Evolutionary conservation across 2,329 filamentous ascomycete species (phyloP).

Genomic region (Aspergillus sp.): DNA sequence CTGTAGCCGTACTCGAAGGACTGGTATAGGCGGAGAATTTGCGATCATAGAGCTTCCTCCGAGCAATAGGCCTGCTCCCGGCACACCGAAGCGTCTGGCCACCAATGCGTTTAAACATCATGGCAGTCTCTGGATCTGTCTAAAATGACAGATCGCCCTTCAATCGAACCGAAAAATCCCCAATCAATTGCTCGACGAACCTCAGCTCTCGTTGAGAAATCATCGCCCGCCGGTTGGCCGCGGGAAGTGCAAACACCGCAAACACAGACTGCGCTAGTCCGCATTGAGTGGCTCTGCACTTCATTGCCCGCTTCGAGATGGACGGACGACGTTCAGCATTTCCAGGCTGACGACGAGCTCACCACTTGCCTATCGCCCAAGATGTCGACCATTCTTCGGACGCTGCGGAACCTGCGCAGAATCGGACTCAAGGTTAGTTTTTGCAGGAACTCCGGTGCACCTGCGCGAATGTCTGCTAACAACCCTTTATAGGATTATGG

Average conservation of each 20-base stretch:
- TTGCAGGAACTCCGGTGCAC: neutral
- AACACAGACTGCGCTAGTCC: slow-evolving; percentile 24
- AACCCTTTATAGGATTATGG: slow-evolving; percentile 66
- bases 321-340: slow-evolving; percentile 6
- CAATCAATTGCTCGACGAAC: neutral
- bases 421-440: slow-evolving; percentile 74
- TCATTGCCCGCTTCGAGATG: slow-evolving; percentile 12
- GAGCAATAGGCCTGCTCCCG: slow-evolving; percentile 25
- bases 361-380: slow-evolving; percentile 30
- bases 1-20: slow-evolving; percentile 17
- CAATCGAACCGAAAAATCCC: slow-evolving; percentile 14
- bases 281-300: slow-evolving; percentile 15
- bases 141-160: neutral
- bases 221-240: neutral
- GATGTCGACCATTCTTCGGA: slow-evolving; percentile 91
- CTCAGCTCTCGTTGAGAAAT: neutral
- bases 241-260: slow-evolving; percentile 29
- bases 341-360: slow-evolving; percentile 5
- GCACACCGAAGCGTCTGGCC: slow-evolving; percentile 32
- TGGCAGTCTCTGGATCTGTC: slow-evolving; percentile 1
- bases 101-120: slow-evolving; percentile 38
- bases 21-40: slow-evolving; percentile 31
- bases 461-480: slow-evolving; percentile 33
- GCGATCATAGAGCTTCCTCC: slow-evolving; percentile 27
- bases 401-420: slow-evolving; percentile 78